phyloP scores from a whole-genome alignment of 2,329 filamentous ascomycete genomes.

The Penicillium verrucosum region DNA sequence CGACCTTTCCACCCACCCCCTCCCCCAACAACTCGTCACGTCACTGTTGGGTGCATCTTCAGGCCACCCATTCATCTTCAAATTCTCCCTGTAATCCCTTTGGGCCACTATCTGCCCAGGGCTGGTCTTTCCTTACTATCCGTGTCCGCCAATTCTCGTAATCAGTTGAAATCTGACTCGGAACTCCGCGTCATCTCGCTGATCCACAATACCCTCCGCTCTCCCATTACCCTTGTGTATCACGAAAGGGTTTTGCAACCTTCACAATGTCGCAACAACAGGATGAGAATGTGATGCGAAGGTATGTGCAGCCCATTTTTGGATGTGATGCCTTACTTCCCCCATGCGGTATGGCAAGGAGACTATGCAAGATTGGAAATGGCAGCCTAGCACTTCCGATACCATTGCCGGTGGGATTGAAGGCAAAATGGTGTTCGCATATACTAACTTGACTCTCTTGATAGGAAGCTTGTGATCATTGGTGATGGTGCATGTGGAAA shows the following conservation, averaged over 20 bases:
- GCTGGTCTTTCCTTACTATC: slow-evolving; percentile 12
- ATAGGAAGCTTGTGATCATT: slow-evolving; percentile 92
- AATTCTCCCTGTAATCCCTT: slow-evolving; percentile 8
- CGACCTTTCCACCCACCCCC: slow-evolving; percentile 29
- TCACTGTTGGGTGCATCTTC: slow-evolving; percentile 19
- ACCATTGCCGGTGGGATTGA: not conserved
- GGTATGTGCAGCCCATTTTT: slow-evolving; percentile 48
- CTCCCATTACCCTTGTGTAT: slow-evolving; percentile 8
- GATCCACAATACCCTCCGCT: slow-evolving; percentile 12
- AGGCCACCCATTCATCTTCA: slow-evolving; percentile 12
- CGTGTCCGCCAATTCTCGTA: slow-evolving; percentile 14
- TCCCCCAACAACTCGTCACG: slow-evolving; percentile 13
- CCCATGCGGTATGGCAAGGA: not conserved
- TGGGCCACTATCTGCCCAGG: slow-evolving; percentile 14
- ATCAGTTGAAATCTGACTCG: slow-evolving; percentile 11
- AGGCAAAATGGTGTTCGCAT: not conserved
- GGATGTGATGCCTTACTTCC: slow-evolving; percentile 4
- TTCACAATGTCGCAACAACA: slow-evolving; percentile 40
- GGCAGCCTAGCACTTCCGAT: slow-evolving; percentile 2
- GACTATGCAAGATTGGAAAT: slow-evolving; percentile 1
- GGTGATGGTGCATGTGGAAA: slow-evolving; percentile 97
- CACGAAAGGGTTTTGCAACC: slow-evolving; percentile 5
- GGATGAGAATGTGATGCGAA: slow-evolving; percentile 48
- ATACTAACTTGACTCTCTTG: slow-evolving; percentile 18
- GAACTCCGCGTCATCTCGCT: slow-evolving; percentile 10